These are phyloP conservation scores for Solanum phureja DNA, from an alignment of 257 asterid genomes.

Conservation along the genomic window DNA sequence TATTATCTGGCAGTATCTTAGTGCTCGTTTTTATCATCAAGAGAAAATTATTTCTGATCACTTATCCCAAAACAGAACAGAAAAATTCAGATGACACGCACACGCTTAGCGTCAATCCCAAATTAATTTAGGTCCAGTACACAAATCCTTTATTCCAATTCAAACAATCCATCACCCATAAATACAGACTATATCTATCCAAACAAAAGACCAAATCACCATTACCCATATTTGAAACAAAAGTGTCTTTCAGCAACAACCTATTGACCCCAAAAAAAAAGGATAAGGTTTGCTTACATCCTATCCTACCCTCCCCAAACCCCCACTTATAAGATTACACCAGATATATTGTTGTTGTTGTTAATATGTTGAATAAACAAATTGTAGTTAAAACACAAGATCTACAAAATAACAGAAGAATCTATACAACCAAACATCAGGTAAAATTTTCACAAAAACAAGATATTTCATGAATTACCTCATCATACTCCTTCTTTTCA, in stretches of 20 bases:
- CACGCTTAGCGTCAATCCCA: neutral
- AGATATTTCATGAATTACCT: neutral
- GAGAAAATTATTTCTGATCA: neutral
- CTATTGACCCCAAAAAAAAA: no score
- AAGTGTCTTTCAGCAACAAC: neutral
- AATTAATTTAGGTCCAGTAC: no score
- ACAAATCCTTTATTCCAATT: neutral
- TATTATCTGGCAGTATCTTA: neutral
- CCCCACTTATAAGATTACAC: neutral
- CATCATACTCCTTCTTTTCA: neutral
- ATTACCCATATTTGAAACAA: neutral
- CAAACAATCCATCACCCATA: neutral
- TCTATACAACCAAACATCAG: neutral
- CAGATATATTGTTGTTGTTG: neutral
- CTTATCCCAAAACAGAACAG: neutral
- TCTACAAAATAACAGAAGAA: neutral
- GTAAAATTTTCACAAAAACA: neutral
- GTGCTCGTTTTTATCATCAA: neutral
- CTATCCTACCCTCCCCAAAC: neutral
- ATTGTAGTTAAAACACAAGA: neutral
- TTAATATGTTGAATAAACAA: neutral
- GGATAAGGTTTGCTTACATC: neutral
- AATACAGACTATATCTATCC: neutral
- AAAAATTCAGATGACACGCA: neutral
- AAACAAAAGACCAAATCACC: neutral